Base-by-base conservation (phyloP, 225 moss, liverwort and hornwort genomes). In the Pseudisothecium myosuroides region DNA sequence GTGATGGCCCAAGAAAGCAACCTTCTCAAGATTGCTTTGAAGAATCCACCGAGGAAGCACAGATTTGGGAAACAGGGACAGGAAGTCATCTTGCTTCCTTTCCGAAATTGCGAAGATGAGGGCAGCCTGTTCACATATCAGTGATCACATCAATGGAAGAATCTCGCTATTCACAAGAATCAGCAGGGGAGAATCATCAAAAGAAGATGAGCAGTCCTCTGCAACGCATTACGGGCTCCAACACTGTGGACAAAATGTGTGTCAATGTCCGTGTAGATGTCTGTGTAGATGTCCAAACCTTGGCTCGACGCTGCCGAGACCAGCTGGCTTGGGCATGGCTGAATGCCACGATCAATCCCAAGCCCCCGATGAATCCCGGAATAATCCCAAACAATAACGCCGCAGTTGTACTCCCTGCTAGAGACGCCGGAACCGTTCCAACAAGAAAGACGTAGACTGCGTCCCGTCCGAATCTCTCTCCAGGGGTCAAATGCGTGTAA, bases 281-380 rank as follows among this genome's bases (percentile, higher is more conserved):
- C 61, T 52, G 64, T 75, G 26, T 8, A 50, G n/a, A 32, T 43
- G 72, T 39, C 67, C 76, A 12, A 86, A 94, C 94, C 94, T 94
- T 94, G 84, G 93, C 73, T 69, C 93, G 90, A 29, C 94, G 94
- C 86, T 88, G 84, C 41, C 81, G 72, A 63, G 94, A 92, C n/a
- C 94, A 91, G 62, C n/a, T 92, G 67, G 55, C 88, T 87, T 94
- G 94, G 49, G 81, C 84, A 66, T 90, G 88, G 55, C 74, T 91
- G 85, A 94, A 94, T 22, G 92, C 93, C 84, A 94, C 82, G 28
- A 92, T 91, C 82, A 94, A 61, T 27, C 93, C 94, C 87, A 94
- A 84, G 60, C 94, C 94, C 12, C 75, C 92, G 52, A 94, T 93
- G 84, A 94, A 94, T 24, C 94, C 94, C 5, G 87, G 88, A 63